A percentile compares a stretch with the other conserved stretches of the same genome.
Evolutionary conservation across 352 stramenopile species (phyloP).

Genomic region (Phytopythium sindhum): DNA sequence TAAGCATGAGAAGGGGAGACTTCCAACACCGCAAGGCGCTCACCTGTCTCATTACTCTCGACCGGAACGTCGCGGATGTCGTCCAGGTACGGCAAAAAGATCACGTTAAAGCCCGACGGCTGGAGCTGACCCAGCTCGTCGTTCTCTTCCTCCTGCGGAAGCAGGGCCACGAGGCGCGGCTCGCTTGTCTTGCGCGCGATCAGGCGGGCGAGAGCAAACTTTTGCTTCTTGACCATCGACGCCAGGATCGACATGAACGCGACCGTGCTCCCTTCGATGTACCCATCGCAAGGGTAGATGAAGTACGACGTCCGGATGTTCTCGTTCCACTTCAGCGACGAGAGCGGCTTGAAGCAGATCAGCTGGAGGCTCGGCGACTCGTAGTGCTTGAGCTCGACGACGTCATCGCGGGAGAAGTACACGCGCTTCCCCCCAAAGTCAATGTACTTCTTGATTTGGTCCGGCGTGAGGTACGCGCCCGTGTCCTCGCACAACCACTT

Average conservation of each 20-base stretch:
- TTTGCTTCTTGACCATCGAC: conserved; percentile 62
- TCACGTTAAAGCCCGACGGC: conserved; percentile 67
- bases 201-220: conserved; percentile 63
- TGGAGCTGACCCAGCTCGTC: conserved; percentile 82
- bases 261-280: conserved; percentile 71
- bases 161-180: conserved; percentile 65
- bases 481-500: conserved; percentile 88
- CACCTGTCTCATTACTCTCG: conserved; percentile 36
- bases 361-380: conserved; percentile 68
- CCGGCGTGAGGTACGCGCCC: conserved; percentile 59
- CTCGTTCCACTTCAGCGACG: conserved; percentile 56
- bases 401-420: conserved; percentile 77
- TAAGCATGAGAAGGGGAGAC: neutral
- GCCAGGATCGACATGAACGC: conserved; percentile 69
- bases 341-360: conserved; percentile 74
- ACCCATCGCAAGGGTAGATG: conserved; percentile 72
- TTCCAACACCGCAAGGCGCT: neutral
- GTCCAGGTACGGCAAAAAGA: conserved; percentile 80
- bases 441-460: conserved; percentile 78
- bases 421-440: conserved; percentile 72
- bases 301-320: conserved; percentile 81
- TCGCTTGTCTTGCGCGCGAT: conserved; percentile 75
- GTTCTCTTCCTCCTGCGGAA: conserved; percentile 71
- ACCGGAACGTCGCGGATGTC: conserved; percentile 71
- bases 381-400: conserved; percentile 80